Conservation (phyloP, 2,329 filamentous ascomycete species). For the Domatiomyces globalis region DNA sequence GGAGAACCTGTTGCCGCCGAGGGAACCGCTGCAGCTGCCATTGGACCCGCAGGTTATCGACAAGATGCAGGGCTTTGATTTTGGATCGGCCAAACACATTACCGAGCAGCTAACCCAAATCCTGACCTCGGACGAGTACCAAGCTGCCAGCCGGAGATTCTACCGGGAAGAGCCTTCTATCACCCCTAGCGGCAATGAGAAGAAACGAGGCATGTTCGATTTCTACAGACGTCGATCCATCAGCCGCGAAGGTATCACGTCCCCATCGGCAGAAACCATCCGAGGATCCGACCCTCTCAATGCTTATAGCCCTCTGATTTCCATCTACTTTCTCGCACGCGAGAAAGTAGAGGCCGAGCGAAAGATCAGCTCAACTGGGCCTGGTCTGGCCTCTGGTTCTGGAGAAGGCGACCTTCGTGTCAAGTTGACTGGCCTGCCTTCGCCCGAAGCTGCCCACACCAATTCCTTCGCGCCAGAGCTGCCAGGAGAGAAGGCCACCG, state of each 20-base stretch:
- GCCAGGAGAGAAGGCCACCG: conserved; percentile 74
- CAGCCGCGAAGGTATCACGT: conserved; percentile 72
- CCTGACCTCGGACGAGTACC: conserved; percentile 90
- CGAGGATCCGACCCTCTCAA: conserved; percentile 79
- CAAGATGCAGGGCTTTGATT: conserved; percentile 97
- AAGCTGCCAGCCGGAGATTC: conserved; percentile 62
- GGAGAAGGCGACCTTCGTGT: conserved; percentile 38
- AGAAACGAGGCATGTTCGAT: conserved; percentile 81
- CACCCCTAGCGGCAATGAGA: conserved; percentile 52
- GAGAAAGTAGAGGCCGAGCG: conserved; percentile 47
- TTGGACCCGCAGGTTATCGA: conserved; percentile 71
- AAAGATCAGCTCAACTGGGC: not conserved
- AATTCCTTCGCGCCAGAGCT: conserved; percentile 76
- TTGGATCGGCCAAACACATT: conserved; percentile 75
- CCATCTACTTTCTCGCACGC: conserved; percentile 88
- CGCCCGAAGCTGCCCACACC: conserved; percentile 77
- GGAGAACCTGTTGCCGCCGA: conserved; percentile 72
- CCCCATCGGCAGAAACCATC: conserved; percentile 73
- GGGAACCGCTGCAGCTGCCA: conserved; percentile 74
- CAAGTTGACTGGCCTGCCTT: conserved; percentile 58
- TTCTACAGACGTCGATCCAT: conserved; percentile 90
- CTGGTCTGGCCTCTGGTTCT: not conserved
- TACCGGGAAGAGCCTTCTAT: conserved; percentile 49
- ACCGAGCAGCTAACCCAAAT: conserved; percentile 65
- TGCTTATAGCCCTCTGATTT: conserved; percentile 81